These are phyloP conservation scores for Fusarium succisae DNA, from an alignment of 2,329 filamentous ascomycete species.

Conservation along the genomic window DNA sequence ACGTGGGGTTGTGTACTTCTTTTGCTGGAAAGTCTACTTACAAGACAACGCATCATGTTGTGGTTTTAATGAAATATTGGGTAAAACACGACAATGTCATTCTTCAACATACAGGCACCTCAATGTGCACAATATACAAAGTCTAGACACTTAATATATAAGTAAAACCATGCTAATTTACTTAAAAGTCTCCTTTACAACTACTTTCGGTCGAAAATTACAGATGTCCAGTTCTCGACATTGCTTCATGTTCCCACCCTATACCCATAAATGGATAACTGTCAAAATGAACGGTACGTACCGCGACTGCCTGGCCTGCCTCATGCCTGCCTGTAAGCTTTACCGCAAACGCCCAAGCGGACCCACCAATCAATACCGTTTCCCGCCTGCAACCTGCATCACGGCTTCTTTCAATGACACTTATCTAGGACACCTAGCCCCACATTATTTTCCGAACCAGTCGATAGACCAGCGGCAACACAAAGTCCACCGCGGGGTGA, in stretches of 20 bases:
- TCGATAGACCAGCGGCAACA: slow-evolving; percentile 2
- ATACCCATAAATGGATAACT: neutral
- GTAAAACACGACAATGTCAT: neutral
- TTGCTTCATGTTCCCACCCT: slow-evolving; percentile 7
- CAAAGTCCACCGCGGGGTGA: slow-evolving; percentile 26
- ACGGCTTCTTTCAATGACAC: slow-evolving; percentile 20
- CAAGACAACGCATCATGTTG: accelerated
- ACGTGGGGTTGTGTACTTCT: neutral
- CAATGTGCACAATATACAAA: neutral
- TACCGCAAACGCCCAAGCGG: neutral
- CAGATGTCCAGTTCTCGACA: neutral
- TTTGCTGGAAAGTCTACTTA: neutral
- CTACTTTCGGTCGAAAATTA: neutral
- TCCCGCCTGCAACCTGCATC: slow-evolving; percentile 1
- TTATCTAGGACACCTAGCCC: slow-evolving; percentile 6
- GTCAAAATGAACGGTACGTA: neutral
- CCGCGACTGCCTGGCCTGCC: neutral
- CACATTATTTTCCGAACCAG: slow-evolving; percentile 13
- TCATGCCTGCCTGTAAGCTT: neutral
- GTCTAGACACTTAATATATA: neutral
- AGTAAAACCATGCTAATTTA: neutral
- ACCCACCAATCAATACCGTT: neutral
- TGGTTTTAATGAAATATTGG: neutral
- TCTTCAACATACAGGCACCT: neutral
- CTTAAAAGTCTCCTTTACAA: neutral